Evolutionary conservation across 495 filamentous ascomycete species (phyloP).

Genomic region (Aspergillus bertholletiae): DNA sequence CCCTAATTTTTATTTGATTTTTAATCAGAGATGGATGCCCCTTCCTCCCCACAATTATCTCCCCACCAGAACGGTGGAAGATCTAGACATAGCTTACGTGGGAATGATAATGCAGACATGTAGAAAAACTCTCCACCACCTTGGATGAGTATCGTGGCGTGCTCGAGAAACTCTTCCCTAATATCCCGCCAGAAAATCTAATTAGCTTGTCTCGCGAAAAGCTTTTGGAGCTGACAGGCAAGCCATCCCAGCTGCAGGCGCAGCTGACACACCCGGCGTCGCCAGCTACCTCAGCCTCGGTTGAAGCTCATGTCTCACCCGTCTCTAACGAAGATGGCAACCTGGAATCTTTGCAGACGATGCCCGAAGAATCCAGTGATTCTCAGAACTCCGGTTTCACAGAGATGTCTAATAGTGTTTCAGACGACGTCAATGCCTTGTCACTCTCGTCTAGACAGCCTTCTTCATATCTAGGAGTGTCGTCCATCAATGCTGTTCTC

Average conservation of each 20-base stretch:
- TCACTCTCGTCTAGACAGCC: constrained; percentile 69
- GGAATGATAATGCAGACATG: constrained; percentile 23
- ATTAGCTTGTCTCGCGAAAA: constrained; percentile 45
- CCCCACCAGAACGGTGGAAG: not conserved
- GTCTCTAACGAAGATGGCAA: constrained; percentile 38
- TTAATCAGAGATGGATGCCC: not conserved
- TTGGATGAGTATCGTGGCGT: constrained; percentile 37
- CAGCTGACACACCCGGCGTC: constrained; percentile 31
- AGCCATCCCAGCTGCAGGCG: constrained; percentile 9
- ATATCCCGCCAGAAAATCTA: constrained; percentile 34
- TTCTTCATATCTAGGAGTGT: constrained; percentile 77
- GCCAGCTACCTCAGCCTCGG: constrained; percentile 33
- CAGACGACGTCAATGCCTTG: constrained; percentile 78
- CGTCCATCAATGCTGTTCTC: constrained; percentile 75
- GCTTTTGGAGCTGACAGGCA: constrained; percentile 40
- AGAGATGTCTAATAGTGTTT: constrained; percentile 62
- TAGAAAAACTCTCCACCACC: constrained; percentile 40
- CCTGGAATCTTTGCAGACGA: constrained; percentile 38
- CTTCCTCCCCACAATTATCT: not conserved
- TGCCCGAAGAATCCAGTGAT: constrained; percentile 35
- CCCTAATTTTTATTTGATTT: not conserved
- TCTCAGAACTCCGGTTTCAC: constrained; percentile 17
- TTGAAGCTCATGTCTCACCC: constrained; percentile 40
- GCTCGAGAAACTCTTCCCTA: constrained; percentile 37
- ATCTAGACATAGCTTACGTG: not conserved